These are phyloP conservation scores for Lentithecium fluviatile DNA, from an alignment of 495 filamentous ascomycete species.

Conservation along the genomic window DNA sequence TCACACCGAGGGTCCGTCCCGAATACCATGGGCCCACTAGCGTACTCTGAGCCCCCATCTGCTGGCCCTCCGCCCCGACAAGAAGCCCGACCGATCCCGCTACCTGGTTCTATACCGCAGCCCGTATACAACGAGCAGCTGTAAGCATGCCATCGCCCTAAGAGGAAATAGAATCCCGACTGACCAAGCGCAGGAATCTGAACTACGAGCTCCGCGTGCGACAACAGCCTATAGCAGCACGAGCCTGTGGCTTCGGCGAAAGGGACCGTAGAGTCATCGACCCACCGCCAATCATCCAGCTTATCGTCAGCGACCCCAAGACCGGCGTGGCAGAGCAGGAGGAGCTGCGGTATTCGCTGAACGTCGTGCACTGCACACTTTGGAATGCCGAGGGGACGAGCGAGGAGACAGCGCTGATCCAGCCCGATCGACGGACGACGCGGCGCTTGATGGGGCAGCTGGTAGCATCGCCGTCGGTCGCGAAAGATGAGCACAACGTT, in stretches of 20 bases:
- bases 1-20: slow-evolving; percentile 29
- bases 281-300: slow-evolving; percentile 90
- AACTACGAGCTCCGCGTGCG: slow-evolving; percentile 63
- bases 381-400: slow-evolving; percentile 61
- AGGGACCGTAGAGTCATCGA: slow-evolving; percentile 91
- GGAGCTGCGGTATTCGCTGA: slow-evolving; percentile 70
- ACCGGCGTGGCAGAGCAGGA: slow-evolving; percentile 52
- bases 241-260: slow-evolving; percentile 93
- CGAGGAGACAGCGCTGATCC: slow-evolving; percentile 56
- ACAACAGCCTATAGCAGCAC: slow-evolving; percentile 85
- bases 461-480: slow-evolving; percentile 71
- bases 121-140: slow-evolving; percentile 33
- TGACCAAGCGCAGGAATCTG: slow-evolving; percentile 32
- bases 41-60: slow-evolving; percentile 27
- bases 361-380: slow-evolving; percentile 79
- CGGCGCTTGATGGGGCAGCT: slow-evolving; percentile 77
- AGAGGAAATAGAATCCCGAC: slow-evolving; percentile 8
- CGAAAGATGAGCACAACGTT: slow-evolving; percentile 61
- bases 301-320: slow-evolving; percentile 68
- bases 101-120: slow-evolving; percentile 35
- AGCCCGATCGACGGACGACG: slow-evolving; percentile 47
- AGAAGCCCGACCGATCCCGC: slow-evolving; percentile 24
- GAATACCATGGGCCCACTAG: slow-evolving; percentile 28
- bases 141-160: slow-evolving; percentile 27
- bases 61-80: slow-evolving; percentile 28